Evolutionary conservation across 805 yeast genomes (phyloP), one percentile per base, ranked within the genome.

Genomic region (Zygosaccharomyces gambellarensis): DNA sequence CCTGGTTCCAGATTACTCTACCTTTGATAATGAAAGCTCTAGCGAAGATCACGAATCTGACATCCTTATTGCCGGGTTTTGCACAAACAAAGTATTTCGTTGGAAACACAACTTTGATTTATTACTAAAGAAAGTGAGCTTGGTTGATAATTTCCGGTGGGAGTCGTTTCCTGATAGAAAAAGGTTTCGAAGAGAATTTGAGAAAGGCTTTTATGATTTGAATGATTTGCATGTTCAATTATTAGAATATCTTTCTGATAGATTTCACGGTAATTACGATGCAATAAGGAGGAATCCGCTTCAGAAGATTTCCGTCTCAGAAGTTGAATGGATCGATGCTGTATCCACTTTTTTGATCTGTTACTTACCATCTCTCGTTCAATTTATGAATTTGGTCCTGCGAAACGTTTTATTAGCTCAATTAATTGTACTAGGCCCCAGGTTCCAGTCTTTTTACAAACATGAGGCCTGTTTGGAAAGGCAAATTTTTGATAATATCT

Each of bases 331-430:
- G 52, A 32, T 48, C 21, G 14, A 21, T 1, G 49, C 54, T 1
- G 36, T 48, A n/a, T n/a, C 40, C 6, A 38, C 46, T 6, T 36
- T 53, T 14, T 11, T 50, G 19, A 23, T 42, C 5, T 29, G 52
- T 40, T 57, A 54, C 39, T 29, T 51, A n/a, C 60, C 60, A 10
- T 41, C 56, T 19, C 34, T 45, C 7, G 43, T 43, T 19, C n/a
- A n/a, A 12, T 56, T 59, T 38, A 27, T 57, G 5, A 12, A 43
- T 7, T 23, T 44, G 5, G 48, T 48, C 27, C 46, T 46, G 9
- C 38, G 47, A 43, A 50, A 44, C 34, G 48, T 49, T 19, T 45
- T 46, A 12, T 46, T 47, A 19, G 54, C 54, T 17, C 51, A 46
- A 36, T 47, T 52, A 21, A n/a, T 54, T 29, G 39, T 47, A 48